Evolutionary conservation across 202 grass and related monocot genomes (phyloP), one percentile per base, ranked within the genome.

Genomic region (Panicum hallii): DNA sequence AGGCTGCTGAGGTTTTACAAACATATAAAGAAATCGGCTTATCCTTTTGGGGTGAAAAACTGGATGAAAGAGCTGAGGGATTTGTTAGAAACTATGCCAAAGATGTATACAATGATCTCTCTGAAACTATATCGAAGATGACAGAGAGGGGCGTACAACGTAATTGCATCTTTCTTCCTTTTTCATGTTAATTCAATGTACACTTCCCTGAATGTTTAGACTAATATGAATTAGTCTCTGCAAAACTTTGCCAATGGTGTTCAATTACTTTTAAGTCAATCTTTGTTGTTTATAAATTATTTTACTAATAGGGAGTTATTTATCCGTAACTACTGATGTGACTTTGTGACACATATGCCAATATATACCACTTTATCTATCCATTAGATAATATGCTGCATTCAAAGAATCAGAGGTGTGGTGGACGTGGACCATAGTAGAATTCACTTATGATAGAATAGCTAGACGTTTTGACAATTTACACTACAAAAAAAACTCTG

Each of bases 1-100:
- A 97, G 94, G 94, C 92, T 83, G 94, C 92, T 58, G 88, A 97
- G 69, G 10, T 75, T 75, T 54, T 88, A 77, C 86, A 88, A 62
- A 90, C 92, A 74, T 52, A n/a, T 2, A 86, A 71, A 4, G 78
- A 88, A 82, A 92, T 36, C 14, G 80, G 83, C 66, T n/a, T 92
- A 30, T 90, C 74, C 53, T 97, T 94, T 72, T 94, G 90, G 92
- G 88, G 86, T 48, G 83, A 91, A 74, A 63, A 68, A 52, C 38
- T 82, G 55, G 80, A 97, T 88, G 80, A 79, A 72, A 67, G 67
- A 62, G 55, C 81, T 70, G 94, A 97, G 11, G 54, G 74, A 60
- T 83, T 72, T 66, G 13, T 90, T 79, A 91, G 66, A 89, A 88
- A 87, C 36, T 97, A 92, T 80, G 79, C 61, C 20, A 7, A 87